phyloP scores from a whole-genome alignment of 768 basidiomycete species.

The Amanita subjunquillea region DNA sequence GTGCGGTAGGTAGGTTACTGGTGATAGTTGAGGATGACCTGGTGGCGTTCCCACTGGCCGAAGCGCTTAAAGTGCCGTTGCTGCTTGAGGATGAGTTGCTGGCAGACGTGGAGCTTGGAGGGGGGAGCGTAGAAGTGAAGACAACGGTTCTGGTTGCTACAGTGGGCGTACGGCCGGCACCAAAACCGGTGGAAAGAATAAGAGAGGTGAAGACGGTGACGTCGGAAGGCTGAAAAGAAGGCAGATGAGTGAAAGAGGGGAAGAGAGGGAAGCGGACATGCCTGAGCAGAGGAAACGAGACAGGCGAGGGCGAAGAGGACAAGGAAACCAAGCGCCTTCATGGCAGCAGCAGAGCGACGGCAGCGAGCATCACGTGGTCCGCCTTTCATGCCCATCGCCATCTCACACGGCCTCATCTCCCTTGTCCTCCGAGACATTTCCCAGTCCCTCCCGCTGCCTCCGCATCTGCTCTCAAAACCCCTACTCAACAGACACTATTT shows the following conservation, averaged over 20 bases:
- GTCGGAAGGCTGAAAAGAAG: constrained; percentile 9
- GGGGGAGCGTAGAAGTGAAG: constrained; percentile 33
- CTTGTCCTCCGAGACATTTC: constrained; percentile 40
- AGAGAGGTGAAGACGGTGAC: constrained; percentile 29
- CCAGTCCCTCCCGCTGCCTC: constrained; percentile 43
- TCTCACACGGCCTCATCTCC: constrained; percentile 29
- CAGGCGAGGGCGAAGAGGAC: not conserved
- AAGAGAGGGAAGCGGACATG: not conserved
- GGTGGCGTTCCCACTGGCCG: constrained; percentile 16
- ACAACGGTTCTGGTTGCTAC: constrained; percentile 31
- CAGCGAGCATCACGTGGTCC: constrained; percentile 12
- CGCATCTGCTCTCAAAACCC: constrained; percentile 47
- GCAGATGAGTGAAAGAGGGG: not conserved
- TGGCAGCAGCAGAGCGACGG: constrained; percentile 17
- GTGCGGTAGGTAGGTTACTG: constrained; percentile 45
- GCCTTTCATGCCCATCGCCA: constrained; percentile 4
- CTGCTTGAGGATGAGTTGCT: constrained; percentile 1
- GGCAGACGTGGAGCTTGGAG: constrained; percentile 8
- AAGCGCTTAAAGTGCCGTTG: constrained; percentile 18
- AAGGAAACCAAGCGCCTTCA: constrained; percentile 10
- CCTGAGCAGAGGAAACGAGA: constrained; percentile 4
- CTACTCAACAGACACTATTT: constrained; percentile 59
- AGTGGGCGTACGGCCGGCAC: constrained; percentile 28
- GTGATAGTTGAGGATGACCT: constrained; percentile 18
- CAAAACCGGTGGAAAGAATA: constrained; percentile 24